Evolutionary conservation across 2,329 filamentous ascomycete species (phyloP).

Genomic region (Penicillium sp.): DNA sequence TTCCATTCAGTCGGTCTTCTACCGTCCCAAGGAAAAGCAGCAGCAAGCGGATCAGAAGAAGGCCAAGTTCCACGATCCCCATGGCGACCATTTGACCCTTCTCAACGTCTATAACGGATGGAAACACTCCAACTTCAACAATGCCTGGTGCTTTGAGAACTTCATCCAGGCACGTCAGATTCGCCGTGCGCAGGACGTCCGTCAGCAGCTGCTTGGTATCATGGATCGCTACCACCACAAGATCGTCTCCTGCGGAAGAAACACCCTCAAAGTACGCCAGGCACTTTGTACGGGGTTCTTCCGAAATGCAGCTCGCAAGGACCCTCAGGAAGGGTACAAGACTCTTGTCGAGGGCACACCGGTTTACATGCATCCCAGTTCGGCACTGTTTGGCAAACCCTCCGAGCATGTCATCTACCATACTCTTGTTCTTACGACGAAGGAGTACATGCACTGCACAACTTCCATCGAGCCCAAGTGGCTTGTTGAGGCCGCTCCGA

Average conservation of each 20-base stretch:
- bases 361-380: conserved; percentile 87
- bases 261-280: conserved; percentile 78
- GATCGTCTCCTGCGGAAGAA: conserved; percentile 72
- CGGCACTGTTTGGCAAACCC: conserved; percentile 86
- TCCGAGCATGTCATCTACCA: conserved; percentile 96
- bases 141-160: conserved; percentile 93
- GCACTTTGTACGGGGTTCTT: conserved; percentile 92
- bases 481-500: conserved; percentile 92
- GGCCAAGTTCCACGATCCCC: conserved; percentile 89
- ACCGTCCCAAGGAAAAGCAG: conserved; percentile 95
- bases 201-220: conserved; percentile 83
- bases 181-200: conserved; percentile 79
- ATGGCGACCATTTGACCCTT: conserved; percentile 86
- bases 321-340: conserved; percentile 94
- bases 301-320: conserved; percentile 86
- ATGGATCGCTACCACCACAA: conserved; percentile 83
- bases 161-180: conserved; percentile 90
- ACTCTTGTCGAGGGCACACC: conserved; percentile 91
- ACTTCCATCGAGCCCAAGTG: conserved; percentile 88
- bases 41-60: conserved; percentile 95
- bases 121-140: conserved; percentile 74
- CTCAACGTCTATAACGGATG: conserved; percentile 97
- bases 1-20: conserved; percentile 76
- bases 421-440: conserved; percentile 46
- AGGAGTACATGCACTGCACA: conserved; percentile 96